These are phyloP conservation scores for Cryphonectria naterciae DNA, from an alignment of 2,329 filamentous ascomycete species.

Conservation along the genomic window DNA sequence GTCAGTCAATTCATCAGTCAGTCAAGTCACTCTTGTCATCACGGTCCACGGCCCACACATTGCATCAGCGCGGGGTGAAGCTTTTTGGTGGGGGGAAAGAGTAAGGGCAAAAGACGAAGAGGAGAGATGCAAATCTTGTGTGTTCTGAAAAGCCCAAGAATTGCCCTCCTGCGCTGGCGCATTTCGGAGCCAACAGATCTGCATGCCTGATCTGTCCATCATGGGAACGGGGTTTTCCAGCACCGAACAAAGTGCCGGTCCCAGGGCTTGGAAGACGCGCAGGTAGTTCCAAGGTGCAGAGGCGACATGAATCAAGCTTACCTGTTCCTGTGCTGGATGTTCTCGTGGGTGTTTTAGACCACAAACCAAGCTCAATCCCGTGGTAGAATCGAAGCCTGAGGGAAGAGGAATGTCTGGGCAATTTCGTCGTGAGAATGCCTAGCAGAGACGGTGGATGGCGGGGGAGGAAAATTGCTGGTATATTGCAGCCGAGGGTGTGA, in stretches of 20 bases:
- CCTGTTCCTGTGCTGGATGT: slow-evolving; percentile 5
- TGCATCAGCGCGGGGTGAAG: neutral
- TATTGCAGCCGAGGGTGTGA: slow-evolving; percentile 7
- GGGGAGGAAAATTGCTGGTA: neutral
- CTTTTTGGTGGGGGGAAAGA: neutral
- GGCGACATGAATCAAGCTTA: neutral
- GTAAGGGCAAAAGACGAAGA: too few species aligned
- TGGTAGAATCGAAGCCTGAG: neutral
- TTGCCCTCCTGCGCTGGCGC: neutral
- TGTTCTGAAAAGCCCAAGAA: neutral
- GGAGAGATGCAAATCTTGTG: neutral
- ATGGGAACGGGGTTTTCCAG: neutral
- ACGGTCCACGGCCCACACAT: neutral
- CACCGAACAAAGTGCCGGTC: neutral
- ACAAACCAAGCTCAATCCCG: neutral
- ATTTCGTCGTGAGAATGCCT: neutral
- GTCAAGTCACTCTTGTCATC: neutral
- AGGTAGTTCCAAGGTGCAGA: neutral
- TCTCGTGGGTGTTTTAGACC: neutral
- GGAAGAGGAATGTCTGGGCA: neutral
- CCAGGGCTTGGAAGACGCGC: neutral
- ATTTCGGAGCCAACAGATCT: neutral
- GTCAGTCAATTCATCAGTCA: neutral
- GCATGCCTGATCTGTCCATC: neutral
- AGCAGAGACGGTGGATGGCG: neutral